Evolutionary conservation across 1,139 yeast genomes (phyloP), one percentile per base, ranked within the genome.

Genomic region (Scheffersomyces insectosa): DNA sequence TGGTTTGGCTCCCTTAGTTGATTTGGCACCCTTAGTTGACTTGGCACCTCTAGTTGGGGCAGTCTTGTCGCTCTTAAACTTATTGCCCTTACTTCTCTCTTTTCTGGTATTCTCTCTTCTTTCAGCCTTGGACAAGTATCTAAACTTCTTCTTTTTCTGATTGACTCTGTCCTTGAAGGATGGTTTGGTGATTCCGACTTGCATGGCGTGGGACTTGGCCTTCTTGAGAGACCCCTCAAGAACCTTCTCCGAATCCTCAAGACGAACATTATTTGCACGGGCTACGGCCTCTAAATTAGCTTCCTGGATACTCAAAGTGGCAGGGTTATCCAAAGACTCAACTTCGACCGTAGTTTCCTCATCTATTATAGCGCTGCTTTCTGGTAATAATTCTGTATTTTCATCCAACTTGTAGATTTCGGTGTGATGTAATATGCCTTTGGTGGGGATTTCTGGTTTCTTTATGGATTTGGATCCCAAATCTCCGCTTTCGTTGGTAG

Each of bases 91-190:
- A 39, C 51, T 40, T 50, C 69, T 70, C 47, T 77, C 88, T 66
- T 87, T 88, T 47, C 79, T 63, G 46, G 77, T 80, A 53, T 86
- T 86, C 28, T 72, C 78, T 57, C 80, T 81, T 67, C 97, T 78
- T 63, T 88, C 96, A 13, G 77, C 72, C 64, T 88, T 88, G 42
- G 93, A 79, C 63, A 89, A 74, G 59, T 91, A 91, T 65, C 97
- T 80, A 59, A 89, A 88, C 75, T 88, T 89, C 78, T 86, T 88
- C 77, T 85, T 85, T 62, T 72, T 77, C 47, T 65, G 68, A 56
- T 75, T 74, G 38, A 57, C 60, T 39, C 66, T 64, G 31, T 62
- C 62, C 38, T 63, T 56, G 34, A 56, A 54, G 14, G 60, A 54
- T 20, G 77, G 77, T 45, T 73, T 72, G 13, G 72, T 59, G 9